phyloP scores from a whole-genome alignment of 2,329 filamentous ascomycete genomes.

The Ophiobolus disseminans region DNA sequence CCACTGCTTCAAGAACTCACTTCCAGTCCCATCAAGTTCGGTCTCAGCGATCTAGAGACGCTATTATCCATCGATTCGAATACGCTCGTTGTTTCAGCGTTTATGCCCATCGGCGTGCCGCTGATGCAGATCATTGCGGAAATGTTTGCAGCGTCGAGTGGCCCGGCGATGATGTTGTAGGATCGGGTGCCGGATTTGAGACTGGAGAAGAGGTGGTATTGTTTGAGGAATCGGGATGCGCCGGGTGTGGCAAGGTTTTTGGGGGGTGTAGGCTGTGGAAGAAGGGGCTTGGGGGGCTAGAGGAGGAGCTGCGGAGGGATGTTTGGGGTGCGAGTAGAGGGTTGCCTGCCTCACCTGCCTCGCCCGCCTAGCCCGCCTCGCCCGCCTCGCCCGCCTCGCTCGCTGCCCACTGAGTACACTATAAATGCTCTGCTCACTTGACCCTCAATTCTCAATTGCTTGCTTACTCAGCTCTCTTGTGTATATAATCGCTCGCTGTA shows the following conservation, averaged over 20 bases:
- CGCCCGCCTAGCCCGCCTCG: too few relatives aligned
- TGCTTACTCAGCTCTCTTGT: too few relatives aligned
- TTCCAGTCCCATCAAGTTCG: constrained; percentile 2
- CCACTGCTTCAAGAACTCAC: constrained; percentile 3
- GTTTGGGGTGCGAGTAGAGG: background rate
- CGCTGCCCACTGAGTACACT: too few relatives aligned
- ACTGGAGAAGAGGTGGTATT: background rate
- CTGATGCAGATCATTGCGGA: constrained; percentile 28
- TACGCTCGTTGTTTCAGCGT: constrained; percentile 20
- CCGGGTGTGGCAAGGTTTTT: background rate
- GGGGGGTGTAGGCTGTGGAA: background rate
- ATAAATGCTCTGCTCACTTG: too few relatives aligned
- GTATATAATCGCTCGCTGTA: too few relatives aligned
- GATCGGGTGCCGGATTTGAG: constrained; percentile 2
- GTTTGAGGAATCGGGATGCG: constrained; percentile 1
- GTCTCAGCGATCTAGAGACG: constrained; percentile 20
- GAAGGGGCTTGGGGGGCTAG: background rate
- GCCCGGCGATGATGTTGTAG: constrained; percentile 9
- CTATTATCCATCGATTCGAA: constrained; percentile 22
- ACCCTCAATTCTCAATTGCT: too few relatives aligned
- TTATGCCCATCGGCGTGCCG: constrained; percentile 17
- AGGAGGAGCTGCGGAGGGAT: background rate
- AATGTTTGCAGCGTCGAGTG: background rate
- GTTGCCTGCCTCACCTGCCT: too few relatives aligned
- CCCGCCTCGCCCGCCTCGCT: too few relatives aligned